These are phyloP conservation scores for Berberis vulgaris DNA, from an alignment of 164 flowering plant genomes.

Conservation along the genomic window DNA sequence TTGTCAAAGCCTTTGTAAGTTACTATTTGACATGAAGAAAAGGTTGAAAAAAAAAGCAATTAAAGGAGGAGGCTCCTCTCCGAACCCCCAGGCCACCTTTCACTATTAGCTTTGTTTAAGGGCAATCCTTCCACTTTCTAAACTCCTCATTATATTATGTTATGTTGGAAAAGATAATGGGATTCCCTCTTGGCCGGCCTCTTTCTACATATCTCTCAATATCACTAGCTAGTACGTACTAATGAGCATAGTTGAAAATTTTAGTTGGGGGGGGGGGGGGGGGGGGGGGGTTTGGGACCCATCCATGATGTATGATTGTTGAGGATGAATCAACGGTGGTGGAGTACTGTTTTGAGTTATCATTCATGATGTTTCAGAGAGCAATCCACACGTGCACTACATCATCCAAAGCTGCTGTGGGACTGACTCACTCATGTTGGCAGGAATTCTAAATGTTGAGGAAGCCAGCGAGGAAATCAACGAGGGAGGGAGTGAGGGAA, in stretches of 20 bases:
- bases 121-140: slow-evolving; percentile 1
- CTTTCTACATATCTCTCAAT: too few species aligned
- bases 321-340: background rate
- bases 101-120: slow-evolving; percentile 1
- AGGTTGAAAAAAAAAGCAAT: background rate
- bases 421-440: too few species aligned
- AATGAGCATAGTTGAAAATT: background rate
- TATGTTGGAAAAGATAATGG: slow-evolving; percentile 12
- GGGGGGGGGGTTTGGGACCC: background rate
- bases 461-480: too few species aligned
- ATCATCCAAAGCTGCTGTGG: slow-evolving; percentile 3
- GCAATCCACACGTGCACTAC: slow-evolving; percentile 11
- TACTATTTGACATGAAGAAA: slow-evolving; percentile 3
- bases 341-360: background rate
- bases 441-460: too few species aligned
- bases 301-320: background rate
- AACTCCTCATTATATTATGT: slow-evolving; percentile 6
- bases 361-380: background rate
- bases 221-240: background rate
- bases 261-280: background rate
- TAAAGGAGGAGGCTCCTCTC: too few species aligned
- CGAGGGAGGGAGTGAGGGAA: too few species aligned
- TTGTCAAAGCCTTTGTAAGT: slow-evolving; percentile 13
- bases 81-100: background rate
- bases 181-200: background rate